Evolutionary conservation across 2,329 filamentous ascomycete species (phyloP), one percentile per base, ranked within the genome.

Genomic region (Scytalidium lignicola): DNA sequence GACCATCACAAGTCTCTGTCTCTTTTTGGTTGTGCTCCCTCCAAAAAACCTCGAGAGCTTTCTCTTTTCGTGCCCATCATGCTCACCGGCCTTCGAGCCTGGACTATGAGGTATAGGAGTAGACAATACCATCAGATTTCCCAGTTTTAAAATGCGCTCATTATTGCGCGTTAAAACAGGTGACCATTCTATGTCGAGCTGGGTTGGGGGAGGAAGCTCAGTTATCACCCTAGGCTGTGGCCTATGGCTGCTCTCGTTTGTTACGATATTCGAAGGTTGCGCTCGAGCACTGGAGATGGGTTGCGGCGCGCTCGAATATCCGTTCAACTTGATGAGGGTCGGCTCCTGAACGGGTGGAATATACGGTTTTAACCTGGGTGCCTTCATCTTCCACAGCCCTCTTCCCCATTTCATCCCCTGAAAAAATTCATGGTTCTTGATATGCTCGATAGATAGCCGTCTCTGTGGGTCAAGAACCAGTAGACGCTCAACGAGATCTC

Each of bases 111-210:
- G 79, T 47, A 90, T 78, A 9, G 91, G 86, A 2, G 88, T 82
- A 5, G 89, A 86, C 37, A 88, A 76, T 7, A 99, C 91, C 67
- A 90, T 80, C 55, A 96, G 72, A 61, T 99, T 96, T 2, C 93
- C 93, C 19, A 99, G 75, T 67, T 95, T 96, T 54, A 99, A 69
- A 58, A 99, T 99, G 29, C 93, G 82, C 68, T 99, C 93, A 62
- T 97, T 96, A 51, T 83, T 85, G 61, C 85, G 84, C 9, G 88
- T 96, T 48, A 99, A 74, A 3, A 99, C 91, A 1, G 93, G 93
- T 1, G 92, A 96, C 93, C 93, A 99, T 69, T 99, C 93, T 50
- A 99, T 95, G 63, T 99, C 93, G 21, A 99, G 74, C 66, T 97
- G 93, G 45, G 88, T 96, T 1, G 93, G 93, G n/a, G 93, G 92